phyloP scores from a whole-genome alignment of 352 stramenopile species.

The Phytophthora citrophthora region DNA sequence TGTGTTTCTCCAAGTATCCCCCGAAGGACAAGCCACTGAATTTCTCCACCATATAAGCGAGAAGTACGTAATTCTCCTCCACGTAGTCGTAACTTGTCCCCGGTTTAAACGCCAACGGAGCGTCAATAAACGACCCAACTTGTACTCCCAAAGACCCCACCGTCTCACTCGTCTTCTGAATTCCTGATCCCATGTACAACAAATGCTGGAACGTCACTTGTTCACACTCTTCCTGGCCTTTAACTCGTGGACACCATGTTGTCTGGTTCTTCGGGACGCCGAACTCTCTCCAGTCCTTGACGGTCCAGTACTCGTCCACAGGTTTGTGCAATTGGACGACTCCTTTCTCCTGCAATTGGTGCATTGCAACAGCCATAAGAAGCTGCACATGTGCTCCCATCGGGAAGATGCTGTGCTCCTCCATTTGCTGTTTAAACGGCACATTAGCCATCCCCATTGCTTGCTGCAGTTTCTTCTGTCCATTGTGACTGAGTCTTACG shows the following conservation, averaged over 20 bases:
- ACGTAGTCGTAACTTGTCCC: conserved; percentile 59
- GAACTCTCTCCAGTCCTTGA: conserved; percentile 54
- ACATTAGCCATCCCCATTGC: conserved; percentile 56
- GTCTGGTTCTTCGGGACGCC: conserved; percentile 51
- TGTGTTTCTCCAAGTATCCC: conserved; percentile 48
- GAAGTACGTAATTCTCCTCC: conserved; percentile 61
- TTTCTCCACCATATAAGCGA: conserved; percentile 73
- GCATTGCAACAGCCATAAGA: conserved; percentile 56
- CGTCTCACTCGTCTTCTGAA: conserved; percentile 28
- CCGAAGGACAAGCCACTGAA: conserved; percentile 47
- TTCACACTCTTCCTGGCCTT: conserved; percentile 33
- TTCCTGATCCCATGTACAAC: conserved; percentile 66
- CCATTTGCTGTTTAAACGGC: conserved; percentile 54
- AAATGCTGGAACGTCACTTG: conserved; percentile 68
- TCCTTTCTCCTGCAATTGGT: conserved; percentile 63
- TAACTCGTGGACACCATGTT: conserved; percentile 53
- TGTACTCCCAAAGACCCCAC: conserved; percentile 41
- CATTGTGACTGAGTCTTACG: conserved; percentile 55
- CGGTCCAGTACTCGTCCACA: conserved; percentile 45
- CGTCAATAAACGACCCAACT: conserved; percentile 57
- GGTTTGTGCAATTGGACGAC: conserved; percentile 41
- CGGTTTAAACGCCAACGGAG: conserved; percentile 55
- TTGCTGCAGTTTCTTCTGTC: conserved; percentile 50
- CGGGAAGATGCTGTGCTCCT: conserved; percentile 56
- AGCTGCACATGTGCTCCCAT: conserved; percentile 69